Evolutionary conservation across 441 rosid species (phyloP).

Genomic region (Populus hybrid): DNA sequence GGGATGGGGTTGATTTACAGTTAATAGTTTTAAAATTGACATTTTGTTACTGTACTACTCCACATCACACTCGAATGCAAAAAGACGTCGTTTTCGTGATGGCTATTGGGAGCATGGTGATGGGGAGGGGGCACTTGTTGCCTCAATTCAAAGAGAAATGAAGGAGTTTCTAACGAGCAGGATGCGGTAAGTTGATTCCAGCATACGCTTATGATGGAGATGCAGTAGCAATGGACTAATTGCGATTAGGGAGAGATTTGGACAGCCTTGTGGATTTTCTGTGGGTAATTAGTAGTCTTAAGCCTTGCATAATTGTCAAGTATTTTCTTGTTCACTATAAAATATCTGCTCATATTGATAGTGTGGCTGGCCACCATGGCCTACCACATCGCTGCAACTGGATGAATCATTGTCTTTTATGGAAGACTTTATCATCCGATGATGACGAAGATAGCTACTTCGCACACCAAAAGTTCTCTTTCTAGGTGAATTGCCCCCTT

Average conservation of each 20-base stretch:
- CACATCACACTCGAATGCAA: not conserved
- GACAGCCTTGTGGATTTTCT: slow-evolving; percentile 17
- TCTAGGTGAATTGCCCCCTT: not conserved
- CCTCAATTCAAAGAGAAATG: slow-evolving; percentile 29
- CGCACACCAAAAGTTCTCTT: not conserved
- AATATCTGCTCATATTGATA: slow-evolving; percentile 2
- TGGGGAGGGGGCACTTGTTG: slow-evolving; percentile 15
- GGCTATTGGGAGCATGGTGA: slow-evolving; percentile 26
- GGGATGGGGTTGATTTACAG: not conserved
- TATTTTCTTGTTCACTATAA: not conserved
- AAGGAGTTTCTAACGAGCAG: not conserved
- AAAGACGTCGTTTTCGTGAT: slow-evolving; percentile 4
- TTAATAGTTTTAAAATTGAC: not conserved
- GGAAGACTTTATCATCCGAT: not conserved
- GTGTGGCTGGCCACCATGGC: slow-evolving; percentile 3
- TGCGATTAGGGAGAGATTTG: slow-evolving; percentile 27
- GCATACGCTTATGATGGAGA: slow-evolving; percentile 15
- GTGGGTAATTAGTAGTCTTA: not conserved
- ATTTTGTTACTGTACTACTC: not conserved
- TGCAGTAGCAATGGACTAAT: slow-evolving; percentile 11
- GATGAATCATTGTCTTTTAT: not conserved
- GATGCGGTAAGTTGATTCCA: slow-evolving; percentile 22
- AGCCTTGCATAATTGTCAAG: slow-evolving; percentile 9
- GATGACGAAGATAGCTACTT: not conserved
- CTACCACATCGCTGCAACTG: not conserved